Percentiles rank a stretch among this genome's conserved stretches.
These are phyloP conservation scores for Purpureocillium takamizusanense DNA, from an alignment of 2,329 filamentous ascomycete species.

Conservation along the genomic window DNA sequence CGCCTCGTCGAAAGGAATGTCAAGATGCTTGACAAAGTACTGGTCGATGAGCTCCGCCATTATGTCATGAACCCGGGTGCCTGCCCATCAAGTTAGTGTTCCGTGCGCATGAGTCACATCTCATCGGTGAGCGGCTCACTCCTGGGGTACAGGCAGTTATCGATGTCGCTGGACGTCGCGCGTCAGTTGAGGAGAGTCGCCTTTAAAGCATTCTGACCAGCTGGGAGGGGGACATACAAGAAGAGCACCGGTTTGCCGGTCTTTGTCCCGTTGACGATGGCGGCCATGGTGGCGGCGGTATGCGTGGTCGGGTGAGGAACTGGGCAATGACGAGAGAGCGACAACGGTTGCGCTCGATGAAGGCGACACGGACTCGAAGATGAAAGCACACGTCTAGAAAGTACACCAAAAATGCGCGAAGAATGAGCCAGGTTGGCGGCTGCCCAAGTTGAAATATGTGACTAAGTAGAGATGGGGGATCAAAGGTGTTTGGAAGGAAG, in stretches of 20 bases:
- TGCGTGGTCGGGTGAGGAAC: no score
- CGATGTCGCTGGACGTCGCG: conserved; percentile 73
- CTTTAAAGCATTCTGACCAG: no score
- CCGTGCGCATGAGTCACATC: neutral
- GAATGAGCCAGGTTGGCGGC: no score
- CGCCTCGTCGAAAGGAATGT: conserved; percentile 69
- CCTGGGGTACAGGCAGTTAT: conserved; percentile 93
- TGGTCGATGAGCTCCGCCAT: conserved; percentile 76
- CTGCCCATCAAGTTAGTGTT: conserved; percentile 27
- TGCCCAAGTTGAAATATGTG: no score
- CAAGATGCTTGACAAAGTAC: conserved; percentile 60
- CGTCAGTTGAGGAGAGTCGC: neutral
- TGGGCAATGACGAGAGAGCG: no score
- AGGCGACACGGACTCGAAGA: no score
- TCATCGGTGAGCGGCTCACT: conserved; percentile 40
- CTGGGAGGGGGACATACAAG: conserved; percentile 20
- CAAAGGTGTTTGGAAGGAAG: no score
- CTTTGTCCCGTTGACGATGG: conserved; percentile 21
- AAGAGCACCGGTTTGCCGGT: conserved; percentile 31
- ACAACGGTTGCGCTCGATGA: no score
- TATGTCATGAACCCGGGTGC: conserved; percentile 72
- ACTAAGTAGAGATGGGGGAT: no score
- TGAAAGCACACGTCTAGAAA: no score
- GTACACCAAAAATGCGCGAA: no score
- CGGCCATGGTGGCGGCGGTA: conserved; percentile 15